These are phyloP conservation scores for Spatholobus suberectus DNA, from an alignment of 306 rosid species.

Conservation along the genomic window DNA sequence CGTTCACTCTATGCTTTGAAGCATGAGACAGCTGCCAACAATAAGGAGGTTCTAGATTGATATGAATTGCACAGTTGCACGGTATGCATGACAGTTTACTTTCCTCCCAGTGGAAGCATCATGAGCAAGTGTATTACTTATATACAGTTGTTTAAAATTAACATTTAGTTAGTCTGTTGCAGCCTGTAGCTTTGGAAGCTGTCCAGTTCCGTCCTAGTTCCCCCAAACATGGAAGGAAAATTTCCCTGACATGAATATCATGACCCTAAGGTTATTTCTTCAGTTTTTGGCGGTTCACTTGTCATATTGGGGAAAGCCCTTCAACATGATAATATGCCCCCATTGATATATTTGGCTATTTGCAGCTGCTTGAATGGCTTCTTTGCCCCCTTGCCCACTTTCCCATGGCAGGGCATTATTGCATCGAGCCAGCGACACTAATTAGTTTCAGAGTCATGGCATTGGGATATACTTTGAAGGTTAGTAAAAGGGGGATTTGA, in stretches of 20 bases:
- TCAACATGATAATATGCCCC: slow-evolving; percentile 5
- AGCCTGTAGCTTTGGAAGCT: slow-evolving; percentile 10
- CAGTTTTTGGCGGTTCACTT: slow-evolving; percentile 3
- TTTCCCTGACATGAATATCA: neutral
- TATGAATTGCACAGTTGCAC: neutral
- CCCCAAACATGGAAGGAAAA: neutral
- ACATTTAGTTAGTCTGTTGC: slow-evolving; percentile 1
- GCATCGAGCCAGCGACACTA: neutral
- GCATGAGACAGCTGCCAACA: slow-evolving; percentile 12
- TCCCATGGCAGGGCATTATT: neutral
- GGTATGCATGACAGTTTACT: neutral
- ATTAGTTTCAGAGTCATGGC: neutral
- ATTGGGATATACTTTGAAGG: slow-evolving; percentile 51
- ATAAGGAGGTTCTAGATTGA: neutral
- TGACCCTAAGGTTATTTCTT: neutral
- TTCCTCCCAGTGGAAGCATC: neutral
- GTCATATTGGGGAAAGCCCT: neutral
- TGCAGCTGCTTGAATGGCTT: neutral
- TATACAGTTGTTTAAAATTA: neutral
- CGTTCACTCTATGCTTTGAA: slow-evolving; percentile 1
- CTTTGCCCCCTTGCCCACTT: neutral
- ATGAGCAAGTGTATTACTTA: neutral
- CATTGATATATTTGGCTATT: neutral
- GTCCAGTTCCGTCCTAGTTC: neutral
- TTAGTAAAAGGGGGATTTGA: slow-evolving; percentile 53